Percentiles rank a stretch among this genome's conserved stretches.
Conservation (phyloP, 2,329 filamentous ascomycete genomes). For the Calonectria honghensis region DNA sequence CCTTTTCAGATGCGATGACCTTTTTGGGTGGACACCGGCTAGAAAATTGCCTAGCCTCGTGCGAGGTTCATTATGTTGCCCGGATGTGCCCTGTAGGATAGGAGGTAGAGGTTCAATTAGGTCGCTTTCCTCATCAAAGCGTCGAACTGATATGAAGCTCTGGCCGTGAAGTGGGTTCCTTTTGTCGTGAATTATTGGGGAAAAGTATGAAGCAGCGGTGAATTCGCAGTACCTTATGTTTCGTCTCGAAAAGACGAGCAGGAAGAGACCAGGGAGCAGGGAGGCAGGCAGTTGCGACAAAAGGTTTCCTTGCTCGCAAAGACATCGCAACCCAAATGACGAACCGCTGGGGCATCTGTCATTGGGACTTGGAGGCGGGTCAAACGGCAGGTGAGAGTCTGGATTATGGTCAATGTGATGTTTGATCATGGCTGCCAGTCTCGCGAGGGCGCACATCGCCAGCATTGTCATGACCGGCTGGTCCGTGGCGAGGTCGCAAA, state of each 20-base stretch:
- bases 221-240: slow-evolving; percentile 1
- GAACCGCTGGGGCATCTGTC: background rate
- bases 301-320: slow-evolving; percentile 1
- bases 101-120: background rate
- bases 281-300: background rate
- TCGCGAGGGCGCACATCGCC: slow-evolving; percentile 2
- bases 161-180: background rate
- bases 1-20: background rate
- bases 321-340: background rate
- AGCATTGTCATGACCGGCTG: background rate
- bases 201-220: background rate
- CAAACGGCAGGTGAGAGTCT: background rate
- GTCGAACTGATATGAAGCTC: background rate
- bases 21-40: background rate
- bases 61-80: no score
- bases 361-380: background rate
- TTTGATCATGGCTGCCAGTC: slow-evolving; percentile 2
- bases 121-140: background rate
- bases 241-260: background rate
- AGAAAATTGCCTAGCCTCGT: background rate
- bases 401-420: background rate
- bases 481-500: slow-evolving; percentile 1
- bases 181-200: background rate
- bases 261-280: background rate
- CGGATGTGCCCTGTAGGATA: background rate